Conservation (phyloP, 2,329 filamentous ascomycete genomes). For the Helicocarpus griseus region DNA sequence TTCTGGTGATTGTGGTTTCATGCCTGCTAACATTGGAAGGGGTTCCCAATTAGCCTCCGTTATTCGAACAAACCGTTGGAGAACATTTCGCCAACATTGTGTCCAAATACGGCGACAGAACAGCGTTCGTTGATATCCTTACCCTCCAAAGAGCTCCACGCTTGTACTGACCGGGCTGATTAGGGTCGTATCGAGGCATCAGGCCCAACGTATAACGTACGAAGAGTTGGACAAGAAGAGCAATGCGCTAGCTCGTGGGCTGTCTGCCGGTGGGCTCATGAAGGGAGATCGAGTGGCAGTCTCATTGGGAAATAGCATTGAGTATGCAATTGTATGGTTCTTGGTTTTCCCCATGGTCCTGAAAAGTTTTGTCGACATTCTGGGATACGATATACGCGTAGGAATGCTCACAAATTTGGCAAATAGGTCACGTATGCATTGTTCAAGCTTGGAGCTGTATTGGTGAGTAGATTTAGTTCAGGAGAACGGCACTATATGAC, state of each 20-base stretch:
- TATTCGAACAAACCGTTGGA: slow-evolving; percentile 38
- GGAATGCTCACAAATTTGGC: slow-evolving; percentile 2
- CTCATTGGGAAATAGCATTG: slow-evolving; percentile 73
- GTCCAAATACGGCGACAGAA: slow-evolving; percentile 33
- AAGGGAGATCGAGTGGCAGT: slow-evolving; percentile 82
- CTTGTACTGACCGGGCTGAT: slow-evolving; percentile 2
- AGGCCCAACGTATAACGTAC: slow-evolving; percentile 61
- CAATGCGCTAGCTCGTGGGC: slow-evolving; percentile 62
- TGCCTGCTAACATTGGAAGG: background rate
- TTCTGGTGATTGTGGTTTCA: background rate
- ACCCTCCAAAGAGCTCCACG: background rate
- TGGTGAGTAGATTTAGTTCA: slow-evolving; percentile 41
- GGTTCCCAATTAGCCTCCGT: slow-evolving; percentile 27
- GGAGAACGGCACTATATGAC: too few species aligned
- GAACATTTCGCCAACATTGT: slow-evolving; percentile 39
- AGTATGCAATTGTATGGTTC: slow-evolving; percentile 61
- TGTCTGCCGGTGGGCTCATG: slow-evolving; percentile 59
- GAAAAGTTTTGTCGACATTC: background rate
- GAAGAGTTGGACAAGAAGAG: slow-evolving; percentile 63
- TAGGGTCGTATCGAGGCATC: slow-evolving; percentile 51
- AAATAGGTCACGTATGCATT: slow-evolving; percentile 62
- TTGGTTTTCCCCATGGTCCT: background rate
- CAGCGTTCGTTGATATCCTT: slow-evolving; percentile 39
- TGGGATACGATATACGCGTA: background rate
- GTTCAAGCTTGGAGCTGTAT: slow-evolving; percentile 86